phyloP scores from a whole-genome alignment of 805 yeast species.

The Yarrowia deformans region DNA sequence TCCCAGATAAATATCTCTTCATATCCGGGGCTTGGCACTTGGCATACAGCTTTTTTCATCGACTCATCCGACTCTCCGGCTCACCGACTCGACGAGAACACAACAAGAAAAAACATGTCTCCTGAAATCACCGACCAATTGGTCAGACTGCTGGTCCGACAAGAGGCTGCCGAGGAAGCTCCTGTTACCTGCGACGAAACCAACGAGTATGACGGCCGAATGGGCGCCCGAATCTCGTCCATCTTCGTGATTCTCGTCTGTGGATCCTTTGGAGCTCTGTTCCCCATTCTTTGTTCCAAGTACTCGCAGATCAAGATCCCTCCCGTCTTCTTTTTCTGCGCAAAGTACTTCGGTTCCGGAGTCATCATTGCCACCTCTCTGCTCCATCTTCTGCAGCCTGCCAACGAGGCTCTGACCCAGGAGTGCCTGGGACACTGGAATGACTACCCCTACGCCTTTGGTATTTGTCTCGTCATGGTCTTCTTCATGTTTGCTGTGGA shows the following conservation, averaged over 20 bases:
- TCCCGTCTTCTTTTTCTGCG: slow-evolving; percentile 48
- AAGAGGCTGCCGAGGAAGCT: slow-evolving; percentile 3
- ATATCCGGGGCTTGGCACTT: slow-evolving; percentile 18
- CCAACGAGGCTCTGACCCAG: slow-evolving; percentile 46
- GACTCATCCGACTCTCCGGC: neutral
- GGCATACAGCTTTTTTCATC: neutral
- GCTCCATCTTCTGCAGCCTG: slow-evolving; percentile 63
- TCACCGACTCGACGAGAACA: neutral
- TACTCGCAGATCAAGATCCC: slow-evolving; percentile 47
- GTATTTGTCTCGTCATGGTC: slow-evolving; percentile 58
- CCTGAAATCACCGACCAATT: slow-evolving; percentile 14
- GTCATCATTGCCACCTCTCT: slow-evolving; percentile 80
- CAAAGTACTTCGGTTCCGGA: slow-evolving; percentile 71
- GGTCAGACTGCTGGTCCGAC: slow-evolving; percentile 16
- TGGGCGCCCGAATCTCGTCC: slow-evolving; percentile 62
- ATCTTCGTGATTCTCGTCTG: slow-evolving; percentile 65
- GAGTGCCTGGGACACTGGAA: slow-evolving; percentile 52
- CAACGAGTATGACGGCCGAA: slow-evolving; percentile 54
- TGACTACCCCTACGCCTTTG: slow-evolving; percentile 65
- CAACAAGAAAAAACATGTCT: neutral
- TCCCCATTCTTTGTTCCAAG: slow-evolving; percentile 53
- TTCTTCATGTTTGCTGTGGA: slow-evolving; percentile 48
- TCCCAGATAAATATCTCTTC: slow-evolving; percentile 29
- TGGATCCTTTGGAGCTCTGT: slow-evolving; percentile 56
- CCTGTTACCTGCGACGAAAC: neutral